phyloP scores from a whole-genome alignment of 805 yeast species.

The Sungouiella blattae region DNA sequence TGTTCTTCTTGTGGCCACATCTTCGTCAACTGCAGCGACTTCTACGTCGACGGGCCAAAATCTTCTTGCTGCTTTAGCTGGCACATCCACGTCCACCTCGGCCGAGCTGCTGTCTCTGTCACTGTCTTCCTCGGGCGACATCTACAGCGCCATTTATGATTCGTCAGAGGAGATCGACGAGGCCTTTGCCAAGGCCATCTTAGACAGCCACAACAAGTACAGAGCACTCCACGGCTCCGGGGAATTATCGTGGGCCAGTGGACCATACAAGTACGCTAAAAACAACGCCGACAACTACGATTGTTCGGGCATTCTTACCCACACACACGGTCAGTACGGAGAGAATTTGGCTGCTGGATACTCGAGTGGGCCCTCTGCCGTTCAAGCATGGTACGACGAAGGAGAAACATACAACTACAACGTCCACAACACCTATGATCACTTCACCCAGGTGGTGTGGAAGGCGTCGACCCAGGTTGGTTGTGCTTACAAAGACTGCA shows the following conservation, averaged over 20 bases:
- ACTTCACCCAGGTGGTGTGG: slow-evolving; percentile 32
- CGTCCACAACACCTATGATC: slow-evolving; percentile 25
- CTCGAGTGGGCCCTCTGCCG: slow-evolving; percentile 26
- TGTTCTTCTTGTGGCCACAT: slow-evolving; percentile 1
- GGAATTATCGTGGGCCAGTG: slow-evolving; percentile 28
- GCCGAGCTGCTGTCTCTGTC: neutral
- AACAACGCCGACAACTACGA: slow-evolving; percentile 33
- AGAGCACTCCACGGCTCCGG: slow-evolving; percentile 29
- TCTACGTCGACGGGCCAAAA: slow-evolving; percentile 2
- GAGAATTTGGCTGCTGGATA: slow-evolving; percentile 40
- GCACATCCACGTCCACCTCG: neutral
- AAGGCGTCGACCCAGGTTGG: slow-evolving; percentile 27
- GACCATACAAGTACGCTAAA: slow-evolving; percentile 32
- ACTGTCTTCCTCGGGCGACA: slow-evolving; percentile 2
- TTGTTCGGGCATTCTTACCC: slow-evolving; percentile 34
- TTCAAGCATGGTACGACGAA: slow-evolving; percentile 41
- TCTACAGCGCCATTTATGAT: slow-evolving; percentile 17
- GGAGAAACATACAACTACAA: slow-evolving; percentile 26
- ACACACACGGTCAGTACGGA: slow-evolving; percentile 39
- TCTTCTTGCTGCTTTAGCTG: neutral
- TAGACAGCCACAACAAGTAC: slow-evolving; percentile 32
- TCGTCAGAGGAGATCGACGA: slow-evolving; percentile 22
- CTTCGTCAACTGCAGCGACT: slow-evolving; percentile 2
- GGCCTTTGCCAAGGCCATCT: slow-evolving; percentile 26
- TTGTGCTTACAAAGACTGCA: slow-evolving; percentile 31